Base-by-base conservation (phyloP, 352 stramenopile species). In the Elongisporangium prolatum region DNA sequence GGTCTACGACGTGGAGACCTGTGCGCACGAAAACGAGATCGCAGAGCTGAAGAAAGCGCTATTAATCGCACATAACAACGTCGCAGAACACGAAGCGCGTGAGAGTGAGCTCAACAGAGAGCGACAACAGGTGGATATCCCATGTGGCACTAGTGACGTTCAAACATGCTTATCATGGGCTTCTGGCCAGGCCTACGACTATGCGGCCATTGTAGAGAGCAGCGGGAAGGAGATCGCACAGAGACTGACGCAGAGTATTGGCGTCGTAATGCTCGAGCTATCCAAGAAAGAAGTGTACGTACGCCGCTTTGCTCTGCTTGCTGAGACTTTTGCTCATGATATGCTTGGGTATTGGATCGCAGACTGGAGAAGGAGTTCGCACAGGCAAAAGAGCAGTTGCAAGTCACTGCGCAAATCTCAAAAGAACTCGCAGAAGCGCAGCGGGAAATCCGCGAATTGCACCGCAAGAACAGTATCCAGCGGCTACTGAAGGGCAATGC, bases 1-100 rank as follows among this genome's bases (percentile, higher is more conserved):
- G 74, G 80, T 93, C 20, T 89, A 88, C 62, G 84, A 93, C 58
- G 71, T 93, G n/a, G 84, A 91, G 62, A 84, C 56, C 47, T 86
- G 65, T 24, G 80, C 82, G 18, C 62, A 81, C 60, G 80, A 91
- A 54, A 75, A 69, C 34, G 74, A 89, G 55, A 37, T 86, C 10
- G 50, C 64, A 3, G 62, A 21, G 3, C 52, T 91, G 38, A 60
- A 59, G 16, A 48, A 64, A 0, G 69, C 90, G 51, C 63, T 93
- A 13, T 21, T 53, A 13, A 22, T 54, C 21, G 56, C 69, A 1
- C 65, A 82, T 50, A 72, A 40, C 9, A 67, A 61, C 0, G 48
- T 91, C 6, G 22, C n/a, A 0, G 76, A 89, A 50, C 79, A 72
- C 37, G 68, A 89, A 49, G 61, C 83, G 64, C 82, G 80, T 10